Conservation (phyloP, 164 flowering plant species). For the Nymphaea colorata region DNA sequence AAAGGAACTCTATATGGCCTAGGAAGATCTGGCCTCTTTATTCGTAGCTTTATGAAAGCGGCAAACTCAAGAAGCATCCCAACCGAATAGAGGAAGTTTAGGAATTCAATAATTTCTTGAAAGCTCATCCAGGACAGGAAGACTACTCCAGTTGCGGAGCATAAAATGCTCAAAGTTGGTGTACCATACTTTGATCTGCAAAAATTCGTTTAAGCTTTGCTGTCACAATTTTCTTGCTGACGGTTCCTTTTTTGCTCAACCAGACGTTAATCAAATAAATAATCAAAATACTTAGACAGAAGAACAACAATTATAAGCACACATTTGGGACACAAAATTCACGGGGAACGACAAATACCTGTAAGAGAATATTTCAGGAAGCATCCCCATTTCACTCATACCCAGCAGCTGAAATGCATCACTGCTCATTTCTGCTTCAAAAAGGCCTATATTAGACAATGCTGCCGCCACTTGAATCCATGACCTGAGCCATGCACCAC, state of each 20-base stretch:
- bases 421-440: constrained; percentile 90
- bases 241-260: too few relatives aligned
- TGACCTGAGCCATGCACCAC: constrained; percentile 76
- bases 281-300: too few relatives aligned
- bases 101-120: constrained; percentile 78
- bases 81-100: constrained; percentile 66
- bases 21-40: constrained; percentile 70
- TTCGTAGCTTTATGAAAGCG: constrained; percentile 64
- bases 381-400: constrained; percentile 96
- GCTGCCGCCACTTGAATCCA: constrained; percentile 95
- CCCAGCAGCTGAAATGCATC: constrained; percentile 85
- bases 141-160: constrained; percentile 81
- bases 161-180: constrained; percentile 77
- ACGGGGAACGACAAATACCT: constrained; percentile 24
- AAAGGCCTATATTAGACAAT: constrained; percentile 82
- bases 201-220: constrained; percentile 3
- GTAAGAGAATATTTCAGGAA: constrained; percentile 53
- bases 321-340: neutral
- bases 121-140: constrained; percentile 92
- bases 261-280: too few relatives aligned
- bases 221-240: neutral
- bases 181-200: constrained; percentile 82
- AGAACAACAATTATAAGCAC: too few relatives aligned
- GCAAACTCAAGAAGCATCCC: constrained; percentile 96
- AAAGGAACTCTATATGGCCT: constrained; percentile 78